Conservation (phyloP, 257 asterid species). For the Asclepias syriaca region DNA sequence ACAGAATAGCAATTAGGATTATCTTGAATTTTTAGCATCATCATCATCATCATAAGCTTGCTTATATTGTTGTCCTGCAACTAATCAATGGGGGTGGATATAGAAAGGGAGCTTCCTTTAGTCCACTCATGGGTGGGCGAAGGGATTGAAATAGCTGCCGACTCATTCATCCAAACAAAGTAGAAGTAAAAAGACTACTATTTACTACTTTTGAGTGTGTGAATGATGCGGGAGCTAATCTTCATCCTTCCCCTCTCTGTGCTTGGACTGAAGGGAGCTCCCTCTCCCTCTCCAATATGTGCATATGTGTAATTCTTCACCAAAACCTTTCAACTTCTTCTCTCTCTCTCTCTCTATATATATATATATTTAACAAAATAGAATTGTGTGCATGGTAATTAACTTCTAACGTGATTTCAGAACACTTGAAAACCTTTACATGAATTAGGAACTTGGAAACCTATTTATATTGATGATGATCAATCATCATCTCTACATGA, state of each 20-base stretch:
- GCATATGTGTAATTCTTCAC: too few relatives aligned
- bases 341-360: too few relatives aligned
- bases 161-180: conserved; percentile 60
- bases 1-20: too few relatives aligned
- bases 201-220: conserved; percentile 48
- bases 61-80: background rate
- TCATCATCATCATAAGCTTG: background rate
- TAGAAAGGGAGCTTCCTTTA: conserved; percentile 59
- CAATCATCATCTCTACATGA: background rate
- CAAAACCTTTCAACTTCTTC: too few relatives aligned
- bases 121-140: conserved; percentile 54
- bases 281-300: conserved; percentile 21
- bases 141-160: conserved; percentile 65
- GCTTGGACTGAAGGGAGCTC: conserved; percentile 97
- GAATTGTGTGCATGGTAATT: background rate
- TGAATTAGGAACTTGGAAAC: background rate
- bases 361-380: too few relatives aligned
- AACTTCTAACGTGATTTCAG: background rate
- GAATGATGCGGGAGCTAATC: conserved; percentile 78
- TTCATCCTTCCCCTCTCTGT: conserved; percentile 40
- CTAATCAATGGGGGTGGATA: background rate
- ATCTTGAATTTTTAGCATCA: too few relatives aligned
- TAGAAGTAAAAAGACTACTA: conserved; percentile 5
- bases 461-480: background rate
- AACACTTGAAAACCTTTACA: background rate